These are phyloP conservation scores for Aspergillus alliaceus DNA, from an alignment of 2,329 filamentous ascomycete genomes.

Conservation along the genomic window DNA sequence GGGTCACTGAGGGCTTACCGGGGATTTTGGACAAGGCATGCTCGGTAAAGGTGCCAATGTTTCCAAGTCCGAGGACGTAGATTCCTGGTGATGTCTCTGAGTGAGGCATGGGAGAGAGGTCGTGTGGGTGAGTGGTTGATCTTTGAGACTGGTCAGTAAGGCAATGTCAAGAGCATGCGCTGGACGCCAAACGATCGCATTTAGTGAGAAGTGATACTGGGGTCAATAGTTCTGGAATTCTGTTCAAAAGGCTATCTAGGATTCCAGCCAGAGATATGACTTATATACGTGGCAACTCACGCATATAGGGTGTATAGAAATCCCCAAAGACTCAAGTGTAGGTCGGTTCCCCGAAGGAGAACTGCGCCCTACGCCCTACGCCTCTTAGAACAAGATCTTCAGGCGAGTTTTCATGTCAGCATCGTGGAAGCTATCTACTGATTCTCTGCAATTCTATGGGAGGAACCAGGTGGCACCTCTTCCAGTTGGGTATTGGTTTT, in stretches of 20 bases:
- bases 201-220: no score
- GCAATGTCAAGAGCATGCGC: not conserved
- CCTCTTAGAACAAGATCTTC: not conserved
- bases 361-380: not conserved
- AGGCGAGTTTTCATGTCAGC: not conserved
- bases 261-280: not conserved
- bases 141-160: not conserved
- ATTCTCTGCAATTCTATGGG: not conserved
- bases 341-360: not conserved
- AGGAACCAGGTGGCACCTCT: not conserved
- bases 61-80: conserved; percentile 73
- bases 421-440: not conserved
- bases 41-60: conserved; percentile 75
- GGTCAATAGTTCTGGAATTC: not conserved
- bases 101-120: not conserved
- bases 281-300: no score
- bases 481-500: not conserved
- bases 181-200: not conserved
- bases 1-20: conserved; percentile 66
- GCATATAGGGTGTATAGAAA: not conserved
- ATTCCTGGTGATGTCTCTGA: not conserved
- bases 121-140: not conserved
- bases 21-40: conserved; percentile 62
- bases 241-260: not conserved
- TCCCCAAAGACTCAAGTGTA: not conserved